These are phyloP conservation scores for Vaccinium vitisidaea DNA, from an alignment of 148 eudicot species.

Conservation along the genomic window DNA sequence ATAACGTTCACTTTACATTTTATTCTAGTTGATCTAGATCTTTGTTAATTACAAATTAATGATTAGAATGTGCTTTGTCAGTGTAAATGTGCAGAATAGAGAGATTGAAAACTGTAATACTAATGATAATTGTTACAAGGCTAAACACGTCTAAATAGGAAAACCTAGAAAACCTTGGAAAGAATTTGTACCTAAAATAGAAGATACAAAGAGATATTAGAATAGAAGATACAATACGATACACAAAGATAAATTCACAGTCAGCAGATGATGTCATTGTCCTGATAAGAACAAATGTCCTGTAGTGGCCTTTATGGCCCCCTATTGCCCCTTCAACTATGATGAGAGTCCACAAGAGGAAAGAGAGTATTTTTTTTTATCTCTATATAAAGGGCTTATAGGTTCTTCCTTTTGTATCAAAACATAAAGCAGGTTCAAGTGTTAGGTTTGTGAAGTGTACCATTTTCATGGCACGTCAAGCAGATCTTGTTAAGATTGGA, in stretches of 20 bases:
- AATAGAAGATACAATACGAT: too few relatives aligned
- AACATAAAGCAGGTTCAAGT: constrained; percentile 3
- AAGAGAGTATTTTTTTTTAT: not conserved
- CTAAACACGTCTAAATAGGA: too few relatives aligned
- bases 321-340: not conserved
- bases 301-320: not conserved
- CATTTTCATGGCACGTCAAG: constrained; percentile 15
- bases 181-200: too few relatives aligned
- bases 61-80: not conserved
- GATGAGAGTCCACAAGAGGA: not conserved
- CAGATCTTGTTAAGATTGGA: constrained; percentile 16
- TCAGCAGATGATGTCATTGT: not conserved
- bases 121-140: too few relatives aligned
- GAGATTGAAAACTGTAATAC: too few relatives aligned
- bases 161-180: too few relatives aligned
- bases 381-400: constrained; percentile 11
- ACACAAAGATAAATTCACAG: too few relatives aligned
- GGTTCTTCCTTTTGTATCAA: not conserved
- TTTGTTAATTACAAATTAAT: not conserved
- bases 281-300: not conserved
- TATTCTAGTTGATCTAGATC: not conserved
- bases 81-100: too few relatives aligned
- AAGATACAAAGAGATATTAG: too few relatives aligned
- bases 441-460: not conserved
- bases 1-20: not conserved